Conservation (phyloP, 164 flowering plant genomes). For the Brasenia schreberi region DNA sequence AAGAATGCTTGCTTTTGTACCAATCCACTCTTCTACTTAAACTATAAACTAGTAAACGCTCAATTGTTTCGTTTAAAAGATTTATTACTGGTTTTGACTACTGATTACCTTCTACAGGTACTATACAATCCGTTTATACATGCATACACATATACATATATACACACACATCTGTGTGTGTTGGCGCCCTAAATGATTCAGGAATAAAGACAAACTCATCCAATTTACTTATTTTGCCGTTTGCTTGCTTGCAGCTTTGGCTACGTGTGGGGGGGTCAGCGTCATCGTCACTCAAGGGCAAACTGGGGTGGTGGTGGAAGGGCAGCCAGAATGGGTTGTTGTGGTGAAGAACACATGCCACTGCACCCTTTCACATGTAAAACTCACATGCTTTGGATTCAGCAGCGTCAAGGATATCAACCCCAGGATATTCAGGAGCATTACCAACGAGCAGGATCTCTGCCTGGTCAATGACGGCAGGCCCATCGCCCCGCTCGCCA, state of each 20-base stretch:
- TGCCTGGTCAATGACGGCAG: constrained; percentile 3
- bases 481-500: not conserved
- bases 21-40: no score
- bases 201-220: not conserved
- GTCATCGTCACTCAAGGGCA: not conserved
- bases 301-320: not conserved
- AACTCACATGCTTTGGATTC: constrained; percentile 1
- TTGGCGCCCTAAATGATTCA: not conserved
- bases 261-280: not conserved
- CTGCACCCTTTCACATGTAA: constrained; percentile 2
- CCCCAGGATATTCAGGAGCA: not conserved
- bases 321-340: constrained; percentile 1
- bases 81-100: no score
- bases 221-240: not conserved
- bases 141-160: no score
- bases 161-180: not conserved
- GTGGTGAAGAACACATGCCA: constrained; percentile 4
- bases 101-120: no score
- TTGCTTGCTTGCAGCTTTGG: not conserved
- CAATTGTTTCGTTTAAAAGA: no score
- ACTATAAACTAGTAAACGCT: no score
- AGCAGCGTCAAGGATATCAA: constrained; percentile 2
- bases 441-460: not conserved
- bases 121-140: no score
- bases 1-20: no score